Evolutionary conservation across 106 monocot genomes (phyloP), one percentile per base, ranked within the genome.

Genomic region (Agapanthus africanus): DNA sequence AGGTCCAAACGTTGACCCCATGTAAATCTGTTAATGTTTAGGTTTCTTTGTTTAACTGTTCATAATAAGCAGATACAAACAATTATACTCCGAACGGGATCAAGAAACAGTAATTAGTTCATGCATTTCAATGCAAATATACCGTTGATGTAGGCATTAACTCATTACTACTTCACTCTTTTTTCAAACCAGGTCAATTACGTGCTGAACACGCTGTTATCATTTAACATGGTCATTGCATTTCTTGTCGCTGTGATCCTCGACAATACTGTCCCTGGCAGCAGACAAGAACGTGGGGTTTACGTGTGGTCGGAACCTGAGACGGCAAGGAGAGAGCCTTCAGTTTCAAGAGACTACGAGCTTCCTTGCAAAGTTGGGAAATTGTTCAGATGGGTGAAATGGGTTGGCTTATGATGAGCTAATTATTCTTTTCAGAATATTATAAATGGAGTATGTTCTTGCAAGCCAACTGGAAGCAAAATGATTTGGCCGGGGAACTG

Each of bases 191-290:
- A 42, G 42, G 42, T 42, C 7, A 15, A 42, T 42, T 42, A 42
- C 15, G 15, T 42, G 15, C 42, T 42, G 42, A 42, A 42, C 42
- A 42, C 42, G 42, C 42, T 42, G 42, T 15, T 42, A 15, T 42
- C 42, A 42, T 42, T 42, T 15, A 42, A 42, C 42, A 42, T 42
- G 42, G 42, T 42, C 10, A 42, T 7, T 42, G 42, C 10, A 42
- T 42, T 91, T 68, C 40, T 91, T 16, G 57, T 97, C 23, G 86
- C 91, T 32, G 52, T 91, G 18, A 66, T 91, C 37, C 88, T 97
- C 54, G 95, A 97, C 76, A 91, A 87, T 69, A 97, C 95, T 11
- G 95, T 97, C 40, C 95, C 95, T 63, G 95, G 88, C 30, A 82
- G 88, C 47, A 52, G 72, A 28, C 81, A 82, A 71, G 95, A 97